Base-by-base conservation (phyloP, 202 grass and related monocot species). In the Sporobolus alterniflorus region DNA sequence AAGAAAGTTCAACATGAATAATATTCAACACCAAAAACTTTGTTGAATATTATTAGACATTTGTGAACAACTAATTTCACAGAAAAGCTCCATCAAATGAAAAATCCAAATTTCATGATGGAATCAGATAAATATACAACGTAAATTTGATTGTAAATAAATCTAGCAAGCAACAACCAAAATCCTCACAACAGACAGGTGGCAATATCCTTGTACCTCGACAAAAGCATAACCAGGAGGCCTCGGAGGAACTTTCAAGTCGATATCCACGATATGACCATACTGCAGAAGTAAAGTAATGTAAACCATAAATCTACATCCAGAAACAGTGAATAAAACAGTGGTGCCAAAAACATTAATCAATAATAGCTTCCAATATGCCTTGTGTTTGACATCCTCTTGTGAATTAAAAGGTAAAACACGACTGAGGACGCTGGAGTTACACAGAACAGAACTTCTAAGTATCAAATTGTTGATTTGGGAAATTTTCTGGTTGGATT, bases 151-250 rank as follows among this genome's bases (percentile, higher is more conserved):
- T 22, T 24, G 34, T 6, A 64, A 47, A 69, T 22, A 64, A 39
- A 75, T 22, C 25, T 32, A 69, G 44, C 21, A 36, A 44, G 28
- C 14, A 60, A 29, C 4, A 32, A 33, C 29, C 29, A 57, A 40
- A 16, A 44, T 51, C 0, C 75, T 61, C 15, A 69, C 11, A 60
- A 39, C 0, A 61, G 74, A 16, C n/a, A 55, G 21, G 44, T 0
- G 3, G 26, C 5, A 36, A 12, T 47, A 71, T 66, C 24, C 59
- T 86, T 83, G 22, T 57, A 98, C 95, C 95, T 98, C 95, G 46
- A 98, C 90, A 86, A 94, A 98, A 84, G 92, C 92, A 95, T 83
- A 98, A 71, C 89, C 88, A n/a, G 92, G 92, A 71, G 92, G 95
- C 68, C 95, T 98, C 52, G 95, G 90, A 93, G 92, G 92, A 84